Conservation (phyloP, 108 stramenopile genomes). For the Nitzschia sp. region DNA sequence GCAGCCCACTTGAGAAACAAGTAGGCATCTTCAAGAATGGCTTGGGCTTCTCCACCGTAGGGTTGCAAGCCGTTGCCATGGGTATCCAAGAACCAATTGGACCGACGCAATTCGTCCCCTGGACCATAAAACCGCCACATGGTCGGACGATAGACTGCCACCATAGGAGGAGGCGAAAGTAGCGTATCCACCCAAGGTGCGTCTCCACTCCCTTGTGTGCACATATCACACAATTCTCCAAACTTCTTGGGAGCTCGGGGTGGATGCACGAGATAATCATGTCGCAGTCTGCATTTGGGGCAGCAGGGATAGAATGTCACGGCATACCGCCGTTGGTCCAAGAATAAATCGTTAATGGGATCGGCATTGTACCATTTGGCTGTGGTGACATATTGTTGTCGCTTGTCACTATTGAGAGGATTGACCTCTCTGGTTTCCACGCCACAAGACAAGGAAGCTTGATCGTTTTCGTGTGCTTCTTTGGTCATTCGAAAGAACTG, state of each 20-base stretch:
- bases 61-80: slow-evolving; percentile 62
- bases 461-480: not conserved
- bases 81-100: slow-evolving; percentile 65
- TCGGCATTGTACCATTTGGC: slow-evolving; percentile 65
- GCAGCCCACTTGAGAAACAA: slow-evolving; percentile 60
- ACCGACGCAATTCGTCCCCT: slow-evolving; percentile 53
- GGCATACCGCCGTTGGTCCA: slow-evolving; percentile 63
- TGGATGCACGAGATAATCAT: slow-evolving; percentile 8
- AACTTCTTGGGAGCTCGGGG: slow-evolving; percentile 9
- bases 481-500: slow-evolving; percentile 24
- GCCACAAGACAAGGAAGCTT: not conserved
- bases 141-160: slow-evolving; percentile 49
- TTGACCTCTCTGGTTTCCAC: not conserved
- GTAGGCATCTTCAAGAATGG: slow-evolving; percentile 67
- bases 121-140: slow-evolving; percentile 71
- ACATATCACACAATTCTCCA: slow-evolving; percentile 29
- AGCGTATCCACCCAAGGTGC: slow-evolving; percentile 28
- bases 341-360: slow-evolving; percentile 45
- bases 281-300: slow-evolving; percentile 40
- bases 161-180: slow-evolving; percentile 41
- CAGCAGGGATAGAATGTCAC: slow-evolving; percentile 51
- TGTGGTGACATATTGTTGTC: slow-evolving; percentile 35
- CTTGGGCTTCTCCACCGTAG: slow-evolving; percentile 51
- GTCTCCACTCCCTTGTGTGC: slow-evolving; percentile 15
- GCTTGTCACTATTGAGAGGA: not conserved